Evolutionary conservation across 192 early-diverging fungal species (phyloP), one percentile per base, ranked within the genome.

Genomic region (Thamnidium elegans): DNA sequence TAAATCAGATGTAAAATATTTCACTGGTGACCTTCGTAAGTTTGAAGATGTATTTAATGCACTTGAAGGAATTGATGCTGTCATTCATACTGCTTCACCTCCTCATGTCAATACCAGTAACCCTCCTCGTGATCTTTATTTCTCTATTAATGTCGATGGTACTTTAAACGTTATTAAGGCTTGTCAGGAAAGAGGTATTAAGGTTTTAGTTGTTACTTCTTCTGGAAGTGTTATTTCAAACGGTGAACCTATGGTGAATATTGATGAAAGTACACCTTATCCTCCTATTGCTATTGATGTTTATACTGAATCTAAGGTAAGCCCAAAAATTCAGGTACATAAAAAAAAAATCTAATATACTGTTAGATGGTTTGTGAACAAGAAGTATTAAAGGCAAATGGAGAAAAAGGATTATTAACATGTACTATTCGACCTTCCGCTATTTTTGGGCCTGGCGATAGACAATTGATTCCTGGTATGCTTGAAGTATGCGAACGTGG

Each of bases 301-400:
- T n/a, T 98, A 98, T 70, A 90, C 93, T 46, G 93, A 94, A 74
- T 92, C 94, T 30, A 98, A 98, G 76, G 88, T 81, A 72, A n/a
- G n/a, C n/a, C n/a, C n/a, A n/a, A n/a, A n/a, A n/a, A n/a, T n/a
- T n/a, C n/a, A n/a, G n/a, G n/a, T n/a, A n/a, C n/a, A n/a, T n/a
- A 32, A 3, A 9, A 10, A 14, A 42, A 19, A 21, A 39, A 58
- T 7, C 26, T 26, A n/a, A 23, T 34, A 48, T 50, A 17, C 26
- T 47, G 3, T 32, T 54, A 79, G 85, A 71, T 76, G 19, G 74
- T 71, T 43, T 71, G 74, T 30, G 96, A 98, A 68, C 81, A 81
- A 63, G 73, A 93, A 60, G 84, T 96, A 7, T 64, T 96, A 7
- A 81, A 80, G 42, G 78, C 91, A 36, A 94, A 96, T 64, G 86